Conservation (phyloP, 1,139 yeast species). For the Scheffersomyces cryptocercus region DNA sequence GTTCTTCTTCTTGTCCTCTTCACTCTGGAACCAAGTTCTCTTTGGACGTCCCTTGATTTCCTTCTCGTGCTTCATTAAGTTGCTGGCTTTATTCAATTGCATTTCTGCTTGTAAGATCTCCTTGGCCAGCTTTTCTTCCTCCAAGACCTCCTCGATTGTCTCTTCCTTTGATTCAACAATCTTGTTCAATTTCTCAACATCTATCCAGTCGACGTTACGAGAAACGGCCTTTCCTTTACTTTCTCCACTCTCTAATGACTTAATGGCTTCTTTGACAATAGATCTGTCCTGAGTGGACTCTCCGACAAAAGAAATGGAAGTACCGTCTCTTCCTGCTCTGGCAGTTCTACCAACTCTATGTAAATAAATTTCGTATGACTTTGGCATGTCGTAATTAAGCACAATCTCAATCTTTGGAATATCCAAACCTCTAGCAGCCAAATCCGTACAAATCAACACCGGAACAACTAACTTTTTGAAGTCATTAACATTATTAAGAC, state of each 20-base stretch:
- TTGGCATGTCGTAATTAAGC: slow-evolving; percentile 94
- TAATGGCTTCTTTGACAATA: slow-evolving; percentile 86
- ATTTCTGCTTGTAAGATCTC: slow-evolving; percentile 86
- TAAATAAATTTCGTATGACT: slow-evolving; percentile 81
- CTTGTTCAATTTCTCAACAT: slow-evolving; percentile 67
- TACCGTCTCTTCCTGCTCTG: slow-evolving; percentile 97
- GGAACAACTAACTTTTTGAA: slow-evolving; percentile 85
- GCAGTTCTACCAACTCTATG: slow-evolving; percentile 99
- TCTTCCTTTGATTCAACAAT: slow-evolving; percentile 60
- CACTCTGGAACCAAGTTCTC: slow-evolving; percentile 94
- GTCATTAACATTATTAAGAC: slow-evolving; percentile 77
- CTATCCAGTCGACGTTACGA: slow-evolving; percentile 83
- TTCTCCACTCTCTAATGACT: slow-evolving; percentile 43
- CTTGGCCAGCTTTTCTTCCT: slow-evolving; percentile 87
- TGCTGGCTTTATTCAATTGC: slow-evolving; percentile 84
- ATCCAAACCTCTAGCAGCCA: slow-evolving; percentile 99
- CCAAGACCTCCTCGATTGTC: slow-evolving; percentile 71
- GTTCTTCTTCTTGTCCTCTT: slow-evolving; percentile 52
- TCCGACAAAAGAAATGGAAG: slow-evolving; percentile 89
- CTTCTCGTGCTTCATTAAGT: slow-evolving; percentile 71
- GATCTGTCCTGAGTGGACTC: slow-evolving; percentile 81
- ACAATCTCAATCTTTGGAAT: slow-evolving; percentile 96
- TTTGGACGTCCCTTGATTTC: slow-evolving; percentile 90
- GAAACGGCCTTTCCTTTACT: slow-evolving; percentile 65
- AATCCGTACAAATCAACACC: slow-evolving; percentile 89